Evolutionary conservation across 1,284 basidiomycete species (phyloP).

Genomic region (Fomitopsis betulina): DNA sequence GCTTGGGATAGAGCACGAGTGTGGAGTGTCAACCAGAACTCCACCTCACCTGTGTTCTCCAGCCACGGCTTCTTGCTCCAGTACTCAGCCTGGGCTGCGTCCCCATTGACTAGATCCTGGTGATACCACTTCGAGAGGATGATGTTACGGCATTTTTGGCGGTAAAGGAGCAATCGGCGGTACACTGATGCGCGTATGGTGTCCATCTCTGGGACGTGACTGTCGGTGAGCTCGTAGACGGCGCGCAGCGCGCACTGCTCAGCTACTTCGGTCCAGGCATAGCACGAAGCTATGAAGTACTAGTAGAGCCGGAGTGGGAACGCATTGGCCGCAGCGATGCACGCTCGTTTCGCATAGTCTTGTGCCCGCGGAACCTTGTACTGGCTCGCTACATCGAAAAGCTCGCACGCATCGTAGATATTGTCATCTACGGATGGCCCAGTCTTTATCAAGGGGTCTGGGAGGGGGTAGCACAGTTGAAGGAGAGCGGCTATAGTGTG

Average conservation of each 20-base stretch:
- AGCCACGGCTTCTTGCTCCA: neutral
- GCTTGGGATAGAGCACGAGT: neutral
- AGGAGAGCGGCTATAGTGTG: neutral
- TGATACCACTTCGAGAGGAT: neutral
- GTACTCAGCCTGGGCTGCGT: neutral
- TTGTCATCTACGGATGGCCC: neutral
- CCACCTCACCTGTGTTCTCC: neutral
- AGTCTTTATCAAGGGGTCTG: neutral
- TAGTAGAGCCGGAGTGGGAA: conserved; percentile 5
- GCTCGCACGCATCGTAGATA: neutral
- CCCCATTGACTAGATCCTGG: neutral
- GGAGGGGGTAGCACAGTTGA: neutral
- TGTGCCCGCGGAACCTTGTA: neutral
- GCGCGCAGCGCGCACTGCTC: conserved; percentile 4
- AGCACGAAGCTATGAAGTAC: conserved; percentile 9
- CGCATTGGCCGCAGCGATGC: neutral
- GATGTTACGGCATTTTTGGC: neutral
- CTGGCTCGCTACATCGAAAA: neutral
- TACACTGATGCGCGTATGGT: conserved; percentile 8
- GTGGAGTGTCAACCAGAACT: neutral
- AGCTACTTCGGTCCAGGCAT: neutral
- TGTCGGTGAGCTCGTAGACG: neutral
- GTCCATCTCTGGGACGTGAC: conserved; percentile 11
- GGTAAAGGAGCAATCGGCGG: conserved; percentile 9
- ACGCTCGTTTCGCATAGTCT: neutral